phyloP scores from a whole-genome alignment of 2,329 filamentous ascomycete genomes.

The Colletotrichum sp. region DNA sequence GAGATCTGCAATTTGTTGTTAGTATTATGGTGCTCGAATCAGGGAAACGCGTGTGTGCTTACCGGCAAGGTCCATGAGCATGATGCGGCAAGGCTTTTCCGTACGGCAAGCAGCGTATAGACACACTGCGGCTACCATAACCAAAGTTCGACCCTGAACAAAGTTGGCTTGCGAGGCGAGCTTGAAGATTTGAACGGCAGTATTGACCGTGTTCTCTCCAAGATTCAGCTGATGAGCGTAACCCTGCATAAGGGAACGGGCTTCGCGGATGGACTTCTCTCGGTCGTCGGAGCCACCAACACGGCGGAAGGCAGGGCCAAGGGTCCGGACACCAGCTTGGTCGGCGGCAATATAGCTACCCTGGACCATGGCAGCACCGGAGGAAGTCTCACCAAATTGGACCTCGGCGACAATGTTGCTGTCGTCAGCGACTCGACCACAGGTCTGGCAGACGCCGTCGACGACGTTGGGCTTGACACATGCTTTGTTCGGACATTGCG shows the following conservation, averaged over 20 bases:
- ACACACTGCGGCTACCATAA: constrained; percentile 87
- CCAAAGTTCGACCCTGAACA: constrained; percentile 83
- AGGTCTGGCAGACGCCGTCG: constrained; percentile 78
- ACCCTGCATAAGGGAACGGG: constrained; percentile 63
- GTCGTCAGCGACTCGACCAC: constrained; percentile 84
- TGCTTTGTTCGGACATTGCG: constrained; percentile 62
- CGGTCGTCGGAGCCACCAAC: constrained; percentile 64
- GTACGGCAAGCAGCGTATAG: constrained; percentile 88
- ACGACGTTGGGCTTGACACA: constrained; percentile 67
- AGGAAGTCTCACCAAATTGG: constrained; percentile 85
- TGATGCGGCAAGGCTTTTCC: constrained; percentile 78
- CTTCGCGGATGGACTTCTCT: constrained; percentile 65
- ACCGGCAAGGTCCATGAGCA: constrained; percentile 89
- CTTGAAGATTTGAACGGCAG: constrained; percentile 77
- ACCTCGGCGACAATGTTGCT: constrained; percentile 92
- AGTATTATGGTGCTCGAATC: background rate
- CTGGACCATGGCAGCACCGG: constrained; percentile 87
- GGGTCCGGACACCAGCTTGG: constrained; percentile 77
- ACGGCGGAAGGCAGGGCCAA: constrained; percentile 66
- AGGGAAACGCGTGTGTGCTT: background rate
- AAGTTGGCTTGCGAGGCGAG: constrained; percentile 78
- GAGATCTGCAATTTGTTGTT: constrained; percentile 58
- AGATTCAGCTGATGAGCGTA: constrained; percentile 66
- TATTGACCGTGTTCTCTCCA: constrained; percentile 63
- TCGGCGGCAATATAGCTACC: constrained; percentile 87